Evolutionary conservation across 179 eudicot genomes (phyloP), one percentile per base, ranked within the genome.

Genomic region (Beta macrorhiza): DNA sequence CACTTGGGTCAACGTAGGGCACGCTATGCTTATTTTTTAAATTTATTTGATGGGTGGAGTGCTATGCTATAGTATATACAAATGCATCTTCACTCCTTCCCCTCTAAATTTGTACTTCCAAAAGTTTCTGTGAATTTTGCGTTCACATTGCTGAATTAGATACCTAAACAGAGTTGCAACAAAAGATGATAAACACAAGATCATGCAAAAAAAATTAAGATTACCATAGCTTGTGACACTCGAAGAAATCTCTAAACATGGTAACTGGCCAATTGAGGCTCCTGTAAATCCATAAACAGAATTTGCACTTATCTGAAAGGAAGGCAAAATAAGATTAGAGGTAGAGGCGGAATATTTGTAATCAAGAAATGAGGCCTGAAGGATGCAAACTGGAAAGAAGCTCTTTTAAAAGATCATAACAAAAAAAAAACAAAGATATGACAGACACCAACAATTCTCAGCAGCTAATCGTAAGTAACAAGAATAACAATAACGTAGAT

Each of bases 171-270:
- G 64, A 65, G 8, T n/a, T 64, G 15, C 29, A 51, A 45, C 76
- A 32, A 17, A 72, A 53, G 12, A 76, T 51, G 74, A 44, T 47
- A 79, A 70, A 44, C 67, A 78, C 2, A 67, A 82, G 65, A 62
- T 67, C 75, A 76, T 58, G 64, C 9, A 58, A 57, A 57, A 37
- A 75, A 76, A 53, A n/a, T 67, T 17, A 80, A 52, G 37, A 87
- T 89, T 93, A 97, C 99, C 98, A 82, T 97, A 97, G 93, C 99
- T 97, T 73, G 99, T 94, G 73, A 97, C 99, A 86, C 99, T 97
- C 63, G 99, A 97, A 82, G 99, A 97, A 86, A 97, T 97, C 88
- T 94, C 99, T 57, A 97, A 80, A 86, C 99, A 97, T 64, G 99
- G 99, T 78, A 97, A 82, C 83, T 94, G 98, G 75, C 97, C 99